These are phyloP conservation scores for Bisporella sp. DNA, from an alignment of 2,329 filamentous ascomycete species.

Conservation along the genomic window DNA sequence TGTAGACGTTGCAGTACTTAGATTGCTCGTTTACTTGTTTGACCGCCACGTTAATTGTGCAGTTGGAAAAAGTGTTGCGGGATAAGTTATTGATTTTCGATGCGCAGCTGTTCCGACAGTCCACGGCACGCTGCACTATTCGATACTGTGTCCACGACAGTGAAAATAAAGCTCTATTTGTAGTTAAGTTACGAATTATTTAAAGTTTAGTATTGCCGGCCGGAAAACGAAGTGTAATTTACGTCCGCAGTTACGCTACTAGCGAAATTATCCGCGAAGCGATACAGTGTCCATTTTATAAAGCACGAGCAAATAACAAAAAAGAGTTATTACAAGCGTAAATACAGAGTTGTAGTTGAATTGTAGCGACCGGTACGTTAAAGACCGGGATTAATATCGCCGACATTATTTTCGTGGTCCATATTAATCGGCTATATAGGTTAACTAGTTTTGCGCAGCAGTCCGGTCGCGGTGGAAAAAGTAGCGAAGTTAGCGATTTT, in stretches of 20 bases:
- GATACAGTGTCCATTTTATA: conserved; percentile 4
- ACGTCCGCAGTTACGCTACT: conserved; percentile 2
- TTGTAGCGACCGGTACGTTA: conserved; percentile 4
- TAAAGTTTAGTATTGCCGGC: neutral
- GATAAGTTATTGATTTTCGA: neutral
- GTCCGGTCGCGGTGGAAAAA: conserved; percentile 5
- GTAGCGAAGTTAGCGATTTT: conserved; percentile 7
- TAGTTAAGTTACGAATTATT: neutral
- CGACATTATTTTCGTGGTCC: conserved; percentile 5
- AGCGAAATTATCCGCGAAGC: neutral
- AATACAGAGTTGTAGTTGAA: conserved; percentile 1
- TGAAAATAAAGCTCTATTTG: neutral
- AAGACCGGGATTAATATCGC: conserved; percentile 5
- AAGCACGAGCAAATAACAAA: conserved; percentile 1
- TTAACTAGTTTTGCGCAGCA: conserved; percentile 10
- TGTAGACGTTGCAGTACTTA: conserved; percentile 5
- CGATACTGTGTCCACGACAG: neutral
- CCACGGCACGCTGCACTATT: neutral
- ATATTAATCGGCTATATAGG: conserved; percentile 7
- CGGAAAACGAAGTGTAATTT: neutral
- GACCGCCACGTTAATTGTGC: conserved; percentile 1
- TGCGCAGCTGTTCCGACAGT: neutral
- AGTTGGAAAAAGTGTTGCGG: neutral
- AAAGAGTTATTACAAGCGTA: neutral
- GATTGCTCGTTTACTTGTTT: conserved; percentile 5